Evolutionary conservation across 164 flowering plant genomes (phyloP).

Genomic region (Nymphaea thermarum): DNA sequence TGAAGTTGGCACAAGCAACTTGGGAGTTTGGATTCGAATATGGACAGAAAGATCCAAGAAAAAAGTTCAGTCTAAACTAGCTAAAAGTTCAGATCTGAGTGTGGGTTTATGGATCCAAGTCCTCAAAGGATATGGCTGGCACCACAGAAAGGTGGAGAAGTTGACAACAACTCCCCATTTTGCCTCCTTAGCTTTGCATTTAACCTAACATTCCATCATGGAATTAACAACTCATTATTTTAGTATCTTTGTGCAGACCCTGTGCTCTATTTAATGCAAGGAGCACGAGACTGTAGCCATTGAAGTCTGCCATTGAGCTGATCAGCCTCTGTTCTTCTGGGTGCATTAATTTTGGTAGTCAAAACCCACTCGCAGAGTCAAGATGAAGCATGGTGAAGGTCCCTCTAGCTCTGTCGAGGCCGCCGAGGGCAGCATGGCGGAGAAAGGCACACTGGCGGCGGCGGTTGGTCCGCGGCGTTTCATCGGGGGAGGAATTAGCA

Average conservation of each 20-base stretch:
- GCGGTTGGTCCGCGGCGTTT: conserved; percentile 4
- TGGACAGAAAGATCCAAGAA: too few species aligned
- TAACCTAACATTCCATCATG: not conserved
- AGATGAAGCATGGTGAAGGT: conserved; percentile 23
- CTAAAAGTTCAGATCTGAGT: too few species aligned
- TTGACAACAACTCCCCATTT: not conserved
- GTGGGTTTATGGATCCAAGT: too few species aligned
- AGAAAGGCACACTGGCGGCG: conserved; percentile 23
- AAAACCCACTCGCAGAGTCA: not conserved
- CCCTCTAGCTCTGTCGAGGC: conserved; percentile 21
- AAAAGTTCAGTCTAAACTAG: too few species aligned
- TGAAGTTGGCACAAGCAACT: too few species aligned
- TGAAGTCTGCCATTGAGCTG: not conserved
- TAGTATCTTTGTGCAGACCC: not conserved
- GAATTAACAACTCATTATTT: not conserved
- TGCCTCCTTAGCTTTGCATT: not conserved
- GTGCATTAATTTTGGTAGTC: not conserved
- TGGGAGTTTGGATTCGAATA: too few species aligned
- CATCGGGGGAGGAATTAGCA: conserved; percentile 27
- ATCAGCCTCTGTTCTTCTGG: not conserved
- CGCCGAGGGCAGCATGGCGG: conserved; percentile 21
- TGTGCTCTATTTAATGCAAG: not conserved
- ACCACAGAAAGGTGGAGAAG: not conserved
- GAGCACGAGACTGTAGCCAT: not conserved
- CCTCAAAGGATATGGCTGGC: not conserved